Conservation (phyloP, 179 eudicot genomes). For the Corrigiola litoralis region DNA sequence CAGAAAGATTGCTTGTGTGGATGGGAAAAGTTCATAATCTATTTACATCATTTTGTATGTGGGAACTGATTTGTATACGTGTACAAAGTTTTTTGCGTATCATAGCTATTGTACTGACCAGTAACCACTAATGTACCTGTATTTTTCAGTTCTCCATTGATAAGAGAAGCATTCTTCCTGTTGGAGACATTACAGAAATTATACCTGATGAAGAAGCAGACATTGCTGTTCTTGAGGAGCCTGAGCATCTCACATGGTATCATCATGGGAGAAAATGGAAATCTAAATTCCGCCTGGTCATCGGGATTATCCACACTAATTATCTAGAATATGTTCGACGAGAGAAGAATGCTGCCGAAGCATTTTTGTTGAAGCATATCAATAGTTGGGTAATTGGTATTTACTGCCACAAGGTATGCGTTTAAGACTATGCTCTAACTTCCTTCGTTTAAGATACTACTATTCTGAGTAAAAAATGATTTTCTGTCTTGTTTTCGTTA, state of each 20-base stretch:
- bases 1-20: too few relatives aligned
- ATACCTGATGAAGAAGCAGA: conserved; percentile 93
- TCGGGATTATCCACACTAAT: conserved; percentile 92
- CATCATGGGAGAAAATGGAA: conserved; percentile 99
- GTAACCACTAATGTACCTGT: background rate
- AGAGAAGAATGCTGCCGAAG: conserved; percentile 72
- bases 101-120: background rate
- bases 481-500: background rate
- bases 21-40: too few relatives aligned
- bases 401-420: conserved; percentile 83
- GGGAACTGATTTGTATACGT: background rate
- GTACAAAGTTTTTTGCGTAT: too few relatives aligned
- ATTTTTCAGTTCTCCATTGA: conserved; percentile 68
- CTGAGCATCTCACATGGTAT: conserved; percentile 98
- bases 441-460: background rate
- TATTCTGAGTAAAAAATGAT: background rate
- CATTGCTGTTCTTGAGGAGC: conserved; percentile 96
- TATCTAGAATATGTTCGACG: conserved; percentile 86
- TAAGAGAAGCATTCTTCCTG: conserved; percentile 89
- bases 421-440: background rate
- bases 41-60: too few relatives aligned
- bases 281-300: conserved; percentile 65
- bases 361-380: conserved; percentile 59
- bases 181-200: conserved; percentile 77
- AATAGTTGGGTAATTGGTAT: conserved; percentile 87